A percentile compares a stretch with the other conserved stretches of the same genome.
Conservation (phyloP, 306 rosid genomes). For the Ormosia semicastrata region DNA sequence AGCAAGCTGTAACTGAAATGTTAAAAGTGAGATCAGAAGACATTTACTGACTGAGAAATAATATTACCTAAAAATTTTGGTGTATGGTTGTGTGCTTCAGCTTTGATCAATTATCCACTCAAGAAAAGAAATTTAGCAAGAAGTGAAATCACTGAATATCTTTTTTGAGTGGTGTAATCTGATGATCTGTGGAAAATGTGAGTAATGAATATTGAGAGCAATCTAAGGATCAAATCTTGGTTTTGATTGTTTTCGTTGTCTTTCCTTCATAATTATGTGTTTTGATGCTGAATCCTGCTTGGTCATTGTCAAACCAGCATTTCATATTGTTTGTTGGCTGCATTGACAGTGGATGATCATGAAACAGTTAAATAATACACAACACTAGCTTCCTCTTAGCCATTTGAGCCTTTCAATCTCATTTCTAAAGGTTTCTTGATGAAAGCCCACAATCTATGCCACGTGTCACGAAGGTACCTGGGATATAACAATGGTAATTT, state of each 20-base stretch:
- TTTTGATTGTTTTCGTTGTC: conserved; percentile 7
- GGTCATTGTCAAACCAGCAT: background rate
- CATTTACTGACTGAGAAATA: background rate
- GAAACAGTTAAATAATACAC: background rate
- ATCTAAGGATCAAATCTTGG: background rate
- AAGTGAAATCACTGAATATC: background rate
- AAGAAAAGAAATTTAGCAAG: background rate
- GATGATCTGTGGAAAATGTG: conserved; percentile 14
- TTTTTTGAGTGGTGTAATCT: background rate
- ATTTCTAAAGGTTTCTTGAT: background rate
- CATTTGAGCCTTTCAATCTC: background rate
- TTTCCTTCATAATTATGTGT: background rate
- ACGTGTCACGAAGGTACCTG: background rate
- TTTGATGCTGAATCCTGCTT: background rate
- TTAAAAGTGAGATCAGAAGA: conserved; percentile 1
- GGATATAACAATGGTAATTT: background rate
- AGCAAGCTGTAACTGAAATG: background rate
- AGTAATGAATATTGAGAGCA: background rate
- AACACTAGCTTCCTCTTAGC: background rate
- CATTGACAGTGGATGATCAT: background rate
- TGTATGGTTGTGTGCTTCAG: background rate
- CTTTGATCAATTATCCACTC: background rate
- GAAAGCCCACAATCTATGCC: background rate
- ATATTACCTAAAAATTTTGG: background rate
- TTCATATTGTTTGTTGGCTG: background rate